Conservation (phyloP, 495 filamentous ascomycete species). For the Tuber borchii region DNA sequence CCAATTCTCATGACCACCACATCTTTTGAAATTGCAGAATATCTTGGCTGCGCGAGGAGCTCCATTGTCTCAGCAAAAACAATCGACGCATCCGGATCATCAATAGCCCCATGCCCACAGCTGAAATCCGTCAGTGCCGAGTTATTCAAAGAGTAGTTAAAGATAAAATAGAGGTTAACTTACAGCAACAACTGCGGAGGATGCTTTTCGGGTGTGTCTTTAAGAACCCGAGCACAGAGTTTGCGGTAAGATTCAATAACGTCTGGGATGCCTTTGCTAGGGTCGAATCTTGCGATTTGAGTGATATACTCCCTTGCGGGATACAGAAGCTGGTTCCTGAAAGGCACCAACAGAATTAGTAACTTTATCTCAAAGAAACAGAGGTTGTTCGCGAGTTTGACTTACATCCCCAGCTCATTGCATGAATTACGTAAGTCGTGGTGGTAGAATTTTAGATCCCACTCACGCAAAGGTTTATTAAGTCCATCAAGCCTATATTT, state of each 20-base stretch:
- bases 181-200: slow-evolving; percentile 68
- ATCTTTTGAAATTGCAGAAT: slow-evolving; percentile 50
- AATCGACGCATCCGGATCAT: slow-evolving; percentile 71
- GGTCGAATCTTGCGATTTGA: slow-evolving; percentile 82
- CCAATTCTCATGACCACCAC: slow-evolving; percentile 72
- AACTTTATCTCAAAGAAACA: background rate
- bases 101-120: slow-evolving; percentile 73
- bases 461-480: slow-evolving; percentile 70
- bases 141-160: background rate
- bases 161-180: slow-evolving; percentile 7
- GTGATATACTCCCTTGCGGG: slow-evolving; percentile 72
- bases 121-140: slow-evolving; percentile 25
- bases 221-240: slow-evolving; percentile 56
- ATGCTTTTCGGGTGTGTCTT: slow-evolving; percentile 44
- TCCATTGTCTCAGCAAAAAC: slow-evolving; percentile 67
- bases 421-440: slow-evolving; percentile 65
- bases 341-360: slow-evolving; percentile 17
- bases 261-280: slow-evolving; percentile 75
- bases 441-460: slow-evolving; percentile 70
- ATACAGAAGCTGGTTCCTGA: slow-evolving; percentile 58
- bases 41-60: slow-evolving; percentile 54
- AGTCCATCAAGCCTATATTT: slow-evolving; percentile 66
- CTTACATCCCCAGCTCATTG: slow-evolving; percentile 53
- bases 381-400: background rate
- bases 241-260: slow-evolving; percentile 72